Base-by-base conservation (phyloP, 1,284 basidiomycete genomes). In the Albatrellus sp. region DNA sequence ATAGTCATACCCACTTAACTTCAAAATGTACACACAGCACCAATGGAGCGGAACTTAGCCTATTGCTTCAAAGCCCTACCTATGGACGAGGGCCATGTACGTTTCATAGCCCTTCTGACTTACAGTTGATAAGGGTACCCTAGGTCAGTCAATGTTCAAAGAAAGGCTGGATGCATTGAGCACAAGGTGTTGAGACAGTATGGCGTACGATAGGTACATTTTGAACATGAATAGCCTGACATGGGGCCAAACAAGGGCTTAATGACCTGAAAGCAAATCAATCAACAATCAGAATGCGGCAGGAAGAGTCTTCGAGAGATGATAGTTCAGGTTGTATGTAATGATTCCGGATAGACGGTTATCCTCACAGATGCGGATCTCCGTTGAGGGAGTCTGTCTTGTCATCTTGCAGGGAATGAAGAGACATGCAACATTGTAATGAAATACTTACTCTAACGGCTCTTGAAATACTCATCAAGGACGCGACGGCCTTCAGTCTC, bases 401-500 rank as follows among this genome's bases (percentile, higher is more conserved):
- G 73, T 84, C 83, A 87, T 87, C 85, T 50, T 55, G 39, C 40
- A 46, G 47, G 43, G 47, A 42, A 46, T 9, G 48, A 48, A 51
- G 48, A 48, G 47, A 35, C 3, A 44, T 37, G 32, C 48, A 41
- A 43, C 42, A 37, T 28, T 30, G 46, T 43, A 30, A 44, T 40
- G 29, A 42, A 40, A 28, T 29, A 59, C 60, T 68, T 57, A 62
- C 67, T 68, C 61, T 71, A 87, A 50, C 89, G 87, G 73, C 81
- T 88, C 75, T 91, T 91, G 83, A 92, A 91, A 77, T 92, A 90
- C 65, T 97, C 92, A 58, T 96, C 75, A 65, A 98, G 84, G 60
- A 97, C 93, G 66, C 96, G 88, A 61, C 97, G 79, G 53, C 93
- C 94, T 73, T 94, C 88, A 60, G 83, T 86, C 75, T 98, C 94